Evolutionary conservation across 78 protist species (phyloP).

Genomic region (Guillardia theta): DNA sequence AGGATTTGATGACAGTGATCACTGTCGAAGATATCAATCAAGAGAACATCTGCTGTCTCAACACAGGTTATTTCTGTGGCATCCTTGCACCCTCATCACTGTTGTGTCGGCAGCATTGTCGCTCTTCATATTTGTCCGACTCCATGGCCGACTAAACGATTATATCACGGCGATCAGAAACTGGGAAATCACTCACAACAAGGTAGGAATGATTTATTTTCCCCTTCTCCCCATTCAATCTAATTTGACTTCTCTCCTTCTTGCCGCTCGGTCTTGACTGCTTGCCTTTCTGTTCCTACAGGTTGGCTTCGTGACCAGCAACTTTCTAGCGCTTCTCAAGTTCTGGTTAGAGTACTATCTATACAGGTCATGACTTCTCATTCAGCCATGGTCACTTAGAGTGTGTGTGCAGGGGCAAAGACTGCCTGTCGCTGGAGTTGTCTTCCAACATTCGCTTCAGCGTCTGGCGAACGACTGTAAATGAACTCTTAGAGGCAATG

Average conservation of each 20-base stretch:
- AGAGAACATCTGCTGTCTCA: slow-evolving; percentile 46
- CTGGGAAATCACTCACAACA: background rate
- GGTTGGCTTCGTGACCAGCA: background rate
- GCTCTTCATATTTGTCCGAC: background rate
- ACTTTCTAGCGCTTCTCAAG: slow-evolving; percentile 24
- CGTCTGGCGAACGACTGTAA: background rate
- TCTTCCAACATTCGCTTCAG: background rate
- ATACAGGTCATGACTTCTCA: background rate
- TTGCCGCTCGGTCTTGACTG: background rate
- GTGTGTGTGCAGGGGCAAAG: background rate
- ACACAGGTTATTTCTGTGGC: background rate
- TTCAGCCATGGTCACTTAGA: background rate
- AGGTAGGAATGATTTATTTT: too few relatives aligned
- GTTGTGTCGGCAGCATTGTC: background rate
- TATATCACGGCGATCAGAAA: background rate
- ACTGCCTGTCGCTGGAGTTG: slow-evolving; percentile 41
- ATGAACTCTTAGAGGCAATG: background rate
- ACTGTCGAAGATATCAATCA: slow-evolving; percentile 3
- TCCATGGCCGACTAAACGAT: background rate
- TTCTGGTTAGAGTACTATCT: slow-evolving; percentile 41
- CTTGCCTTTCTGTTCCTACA: background rate
- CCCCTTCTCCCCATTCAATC: background rate
- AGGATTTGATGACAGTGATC: slow-evolving; percentile 30
- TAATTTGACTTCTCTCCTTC: background rate
- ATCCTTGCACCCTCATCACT: background rate